Percentiles rank a stretch among this genome's conserved stretches.
Evolutionary conservation across 805 yeast species (phyloP).

Genomic region (Yamadazyma kitorensis): DNA sequence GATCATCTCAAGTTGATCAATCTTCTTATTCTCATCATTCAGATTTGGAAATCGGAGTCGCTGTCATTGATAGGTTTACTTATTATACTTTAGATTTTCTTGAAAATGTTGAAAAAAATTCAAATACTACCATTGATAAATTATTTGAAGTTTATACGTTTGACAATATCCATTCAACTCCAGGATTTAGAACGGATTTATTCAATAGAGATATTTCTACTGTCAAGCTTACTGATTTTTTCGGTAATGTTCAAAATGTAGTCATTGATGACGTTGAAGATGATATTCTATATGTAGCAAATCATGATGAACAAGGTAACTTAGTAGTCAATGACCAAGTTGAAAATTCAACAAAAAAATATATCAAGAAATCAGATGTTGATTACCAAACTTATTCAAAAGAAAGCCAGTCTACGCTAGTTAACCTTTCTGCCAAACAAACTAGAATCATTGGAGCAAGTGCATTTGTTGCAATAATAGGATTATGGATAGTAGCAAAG

Average conservation of each 20-base stretch:
- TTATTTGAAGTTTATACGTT: constrained; percentile 81
- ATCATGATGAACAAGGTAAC: constrained; percentile 26
- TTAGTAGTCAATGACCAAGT: neutral
- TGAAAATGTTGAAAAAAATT: constrained; percentile 75
- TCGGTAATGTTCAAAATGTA: constrained; percentile 86
- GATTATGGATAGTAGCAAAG: constrained; percentile 22
- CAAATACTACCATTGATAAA: constrained; percentile 74
- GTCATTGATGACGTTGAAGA: constrained; percentile 57
- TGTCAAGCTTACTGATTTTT: constrained; percentile 86
- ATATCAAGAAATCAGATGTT: constrained; percentile 5
- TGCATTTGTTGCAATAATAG: constrained; percentile 16
- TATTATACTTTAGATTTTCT: constrained; percentile 85
- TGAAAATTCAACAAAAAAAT: neutral
- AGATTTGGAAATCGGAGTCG: constrained; percentile 94
- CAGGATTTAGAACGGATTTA: constrained; percentile 87
- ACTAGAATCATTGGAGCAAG: constrained; percentile 15
- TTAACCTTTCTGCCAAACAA: constrained; percentile 13
- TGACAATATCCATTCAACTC: constrained; percentile 84
- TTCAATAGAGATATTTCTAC: constrained; percentile 62
- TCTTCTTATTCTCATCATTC: constrained; percentile 94
- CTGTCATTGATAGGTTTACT: constrained; percentile 95
- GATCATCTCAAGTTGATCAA: constrained; percentile 84
- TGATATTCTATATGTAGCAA: constrained; percentile 35
- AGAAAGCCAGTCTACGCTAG: constrained; percentile 11
- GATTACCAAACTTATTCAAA: constrained; percentile 8